These are phyloP conservation scores for Hericium coralloides DNA, from an alignment of 768 basidiomycete genomes.

Conservation along the genomic window DNA sequence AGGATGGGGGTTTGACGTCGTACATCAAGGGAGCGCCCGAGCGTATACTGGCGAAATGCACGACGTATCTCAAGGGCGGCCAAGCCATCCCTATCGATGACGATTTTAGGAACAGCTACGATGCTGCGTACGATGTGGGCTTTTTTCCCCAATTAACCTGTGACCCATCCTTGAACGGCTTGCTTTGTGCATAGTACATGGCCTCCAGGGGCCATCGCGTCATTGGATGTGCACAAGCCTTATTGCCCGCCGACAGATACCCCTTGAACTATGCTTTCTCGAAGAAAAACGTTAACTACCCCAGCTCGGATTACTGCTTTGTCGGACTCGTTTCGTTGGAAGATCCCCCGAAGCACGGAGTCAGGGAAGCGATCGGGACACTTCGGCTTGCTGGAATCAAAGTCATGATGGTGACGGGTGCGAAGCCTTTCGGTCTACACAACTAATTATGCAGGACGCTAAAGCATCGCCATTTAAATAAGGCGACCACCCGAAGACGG, in stretches of 20 bases:
- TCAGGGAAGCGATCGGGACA: conserved; percentile 63
- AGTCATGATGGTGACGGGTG: conserved; percentile 71
- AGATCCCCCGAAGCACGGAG: conserved; percentile 64
- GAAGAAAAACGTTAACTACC: conserved; percentile 45
- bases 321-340: conserved; percentile 59
- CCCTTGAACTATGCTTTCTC: conserved; percentile 41
- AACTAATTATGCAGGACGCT: no score
- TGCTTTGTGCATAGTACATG: conserved; percentile 54
- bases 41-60: conserved; percentile 56
- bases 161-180: background rate
- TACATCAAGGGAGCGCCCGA: conserved; percentile 68
- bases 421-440: no score
- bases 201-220: conserved; percentile 69
- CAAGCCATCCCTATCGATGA: conserved; percentile 39
- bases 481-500: conserved; percentile 68
- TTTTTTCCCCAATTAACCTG: background rate
- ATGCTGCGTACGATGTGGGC: conserved; percentile 53
- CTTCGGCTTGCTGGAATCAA: conserved; percentile 65
- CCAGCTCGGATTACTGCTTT: conserved; percentile 49
- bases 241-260: conserved; percentile 43
- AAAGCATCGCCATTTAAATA: no score
- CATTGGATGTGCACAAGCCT: conserved; percentile 59
- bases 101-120: conserved; percentile 43
- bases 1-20: conserved; percentile 36
- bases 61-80: conserved; percentile 50